phyloP scores from a whole-genome alignment of 345 rosid genomes.

The Balakata baccata region DNA sequence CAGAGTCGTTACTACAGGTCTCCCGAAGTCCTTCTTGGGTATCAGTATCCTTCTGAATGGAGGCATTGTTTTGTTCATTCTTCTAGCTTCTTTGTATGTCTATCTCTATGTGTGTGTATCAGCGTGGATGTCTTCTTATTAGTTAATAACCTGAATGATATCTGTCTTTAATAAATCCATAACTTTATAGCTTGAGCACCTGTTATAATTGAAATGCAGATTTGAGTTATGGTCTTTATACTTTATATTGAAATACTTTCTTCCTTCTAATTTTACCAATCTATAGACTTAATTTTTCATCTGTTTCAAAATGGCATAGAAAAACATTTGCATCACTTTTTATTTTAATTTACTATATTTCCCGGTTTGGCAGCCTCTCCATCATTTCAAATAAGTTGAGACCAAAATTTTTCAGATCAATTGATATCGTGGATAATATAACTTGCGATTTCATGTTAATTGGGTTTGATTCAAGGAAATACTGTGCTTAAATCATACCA shows the following conservation, averaged over 20 bases:
- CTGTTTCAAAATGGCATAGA: background rate
- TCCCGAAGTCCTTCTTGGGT: slow-evolving; percentile 97
- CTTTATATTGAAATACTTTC: too few species aligned
- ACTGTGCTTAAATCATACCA: background rate
- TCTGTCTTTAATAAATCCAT: too few species aligned
- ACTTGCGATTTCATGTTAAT: background rate
- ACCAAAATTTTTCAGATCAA: background rate
- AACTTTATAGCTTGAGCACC: too few species aligned
- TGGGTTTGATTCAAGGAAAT: background rate
- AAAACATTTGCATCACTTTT: too few species aligned
- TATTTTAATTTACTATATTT: too few species aligned
- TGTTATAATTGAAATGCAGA: too few species aligned
- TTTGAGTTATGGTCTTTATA: too few species aligned
- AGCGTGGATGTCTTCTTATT: background rate
- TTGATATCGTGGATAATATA: background rate
- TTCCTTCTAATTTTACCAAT: too few species aligned
- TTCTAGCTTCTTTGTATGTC: background rate
- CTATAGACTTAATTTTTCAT: background rate
- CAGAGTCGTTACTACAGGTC: slow-evolving; percentile 99
- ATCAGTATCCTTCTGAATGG: slow-evolving; percentile 76
- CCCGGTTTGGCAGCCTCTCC: background rate
- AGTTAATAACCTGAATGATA: too few species aligned
- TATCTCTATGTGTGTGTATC: slow-evolving; percentile 1
- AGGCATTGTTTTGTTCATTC: slow-evolving; percentile 13
- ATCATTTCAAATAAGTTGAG: background rate